Conservation (phyloP, 1,284 basidiomycete species). For the Puccinia polysora region DNA sequence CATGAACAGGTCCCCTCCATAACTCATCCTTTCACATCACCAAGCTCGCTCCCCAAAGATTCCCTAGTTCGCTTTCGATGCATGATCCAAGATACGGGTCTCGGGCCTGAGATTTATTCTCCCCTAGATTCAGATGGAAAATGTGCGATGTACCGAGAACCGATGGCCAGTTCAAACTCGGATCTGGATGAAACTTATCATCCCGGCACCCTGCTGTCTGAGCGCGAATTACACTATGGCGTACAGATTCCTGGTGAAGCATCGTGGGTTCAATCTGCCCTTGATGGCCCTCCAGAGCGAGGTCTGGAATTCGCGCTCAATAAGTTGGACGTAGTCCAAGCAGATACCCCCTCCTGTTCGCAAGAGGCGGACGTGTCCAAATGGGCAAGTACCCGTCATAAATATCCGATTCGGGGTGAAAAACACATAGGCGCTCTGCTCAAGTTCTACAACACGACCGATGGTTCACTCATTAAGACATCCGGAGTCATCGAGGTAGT, state of each 20-base stretch:
- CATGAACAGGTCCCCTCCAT: conserved; percentile 33
- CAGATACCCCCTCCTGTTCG: background rate
- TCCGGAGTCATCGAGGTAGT: conserved; percentile 26
- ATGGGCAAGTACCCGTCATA: conserved; percentile 21
- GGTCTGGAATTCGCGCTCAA: conserved; percentile 18
- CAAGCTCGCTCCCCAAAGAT: background rate
- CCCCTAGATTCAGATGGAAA: conserved; percentile 5
- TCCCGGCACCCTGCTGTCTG: background rate
- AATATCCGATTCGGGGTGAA: conserved; percentile 21
- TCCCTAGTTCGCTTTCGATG: conserved; percentile 37
- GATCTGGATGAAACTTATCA: background rate
- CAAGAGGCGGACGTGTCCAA: conserved; percentile 15
- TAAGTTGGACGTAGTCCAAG: background rate
- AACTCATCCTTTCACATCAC: conserved; percentile 22
- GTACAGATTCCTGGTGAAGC: conserved; percentile 41
- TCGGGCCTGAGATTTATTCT: conserved; percentile 28
- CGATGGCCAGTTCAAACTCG: background rate
- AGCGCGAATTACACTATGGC: conserved; percentile 37
- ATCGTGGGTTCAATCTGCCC: conserved; percentile 15
- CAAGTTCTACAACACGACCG: conserved; percentile 23
- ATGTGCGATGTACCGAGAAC: conserved; percentile 33
- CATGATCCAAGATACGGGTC: conserved; percentile 38
- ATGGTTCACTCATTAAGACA: conserved; percentile 14
- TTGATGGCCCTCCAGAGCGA: conserved; percentile 32
- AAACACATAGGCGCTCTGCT: conserved; percentile 31